Evolutionary conservation across 1,139 yeast species (phyloP).

Genomic region (Yamadazyma siamensis): DNA sequence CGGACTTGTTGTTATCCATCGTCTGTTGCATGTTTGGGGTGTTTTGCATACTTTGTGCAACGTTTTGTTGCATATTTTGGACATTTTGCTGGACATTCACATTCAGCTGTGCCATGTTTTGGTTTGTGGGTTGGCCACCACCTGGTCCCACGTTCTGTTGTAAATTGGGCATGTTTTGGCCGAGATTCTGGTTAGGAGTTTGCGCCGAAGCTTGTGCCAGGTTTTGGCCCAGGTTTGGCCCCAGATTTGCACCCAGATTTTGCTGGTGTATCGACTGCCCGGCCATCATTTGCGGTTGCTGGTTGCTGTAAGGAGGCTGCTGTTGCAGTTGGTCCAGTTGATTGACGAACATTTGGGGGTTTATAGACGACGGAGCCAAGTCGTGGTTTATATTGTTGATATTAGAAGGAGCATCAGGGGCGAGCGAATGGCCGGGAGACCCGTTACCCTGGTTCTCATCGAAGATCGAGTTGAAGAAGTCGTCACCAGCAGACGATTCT

Average conservation of each 20-base stretch:
- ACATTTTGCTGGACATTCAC: no score
- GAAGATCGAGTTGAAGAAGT: conserved; percentile 36
- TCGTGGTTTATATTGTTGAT: not conserved
- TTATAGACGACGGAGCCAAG: conserved; percentile 10
- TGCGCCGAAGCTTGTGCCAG: no score
- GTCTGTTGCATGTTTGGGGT: not conserved
- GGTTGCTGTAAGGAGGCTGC: conserved; percentile 11
- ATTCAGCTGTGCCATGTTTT: no score
- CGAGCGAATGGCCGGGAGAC: conserved; percentile 3
- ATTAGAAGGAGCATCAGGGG: not conserved
- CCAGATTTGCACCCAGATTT: no score
- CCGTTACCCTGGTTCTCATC: conserved; percentile 24
- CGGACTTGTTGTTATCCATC: conserved; percentile 16
- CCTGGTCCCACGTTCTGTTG: no score
- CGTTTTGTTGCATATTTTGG: no score
- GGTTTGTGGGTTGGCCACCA: no score
- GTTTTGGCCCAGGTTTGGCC: no score
- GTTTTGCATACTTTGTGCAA: no score
- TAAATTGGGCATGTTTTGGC: no score
- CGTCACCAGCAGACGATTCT: conserved; percentile 19
- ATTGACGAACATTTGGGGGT: conserved; percentile 28
- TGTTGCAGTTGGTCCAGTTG: conserved; percentile 17
- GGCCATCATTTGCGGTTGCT: conserved; percentile 6
- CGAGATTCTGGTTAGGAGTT: no score
- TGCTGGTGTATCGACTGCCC: conserved; percentile 1